Base-by-base conservation (phyloP, 768 basidiomycete species). In the Austroboletus eburneus region DNA sequence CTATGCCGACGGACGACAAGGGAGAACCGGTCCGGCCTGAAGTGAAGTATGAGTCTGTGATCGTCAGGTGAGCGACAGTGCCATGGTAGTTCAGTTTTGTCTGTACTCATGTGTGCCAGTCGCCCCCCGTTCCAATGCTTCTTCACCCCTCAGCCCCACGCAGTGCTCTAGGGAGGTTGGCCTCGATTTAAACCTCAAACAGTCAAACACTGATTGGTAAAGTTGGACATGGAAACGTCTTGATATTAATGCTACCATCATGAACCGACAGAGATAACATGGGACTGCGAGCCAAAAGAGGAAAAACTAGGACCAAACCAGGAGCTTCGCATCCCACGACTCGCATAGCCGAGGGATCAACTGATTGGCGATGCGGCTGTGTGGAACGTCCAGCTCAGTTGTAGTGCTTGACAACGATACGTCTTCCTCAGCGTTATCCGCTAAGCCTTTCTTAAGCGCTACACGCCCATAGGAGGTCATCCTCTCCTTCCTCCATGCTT, bases 401-500 rank as follows among this genome's bases (percentile, higher is more conserved):
- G 48, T 77, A 82, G 49, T 81, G 79, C 55, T 76, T 79, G 4
- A 81, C 77, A 6, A 79, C 51, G 2, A 81, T 69, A 77, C 49
- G 55, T 82, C 79, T 53, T 79, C 78, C 50, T 83, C 78, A 0
- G 76, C 72, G 6, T 68, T 69, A 1, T 70, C 65, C 32, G 71
- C 71, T 18, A 48, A 60, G 10, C 68, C 61, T 21, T 64, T 64
- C 48, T 67, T 70, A 35, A 80, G 58, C 16, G 71, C 63, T 0
- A 60, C 70, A 39, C 72, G 66, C 1, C 80, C 81, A 55, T 79
- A 83, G 2, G 76, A 72, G 9, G 61, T 62, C 7, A 74, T 77
- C 46, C 80, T 57, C 9, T 62, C 76, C 50, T 68, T 74, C 37
- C 79, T 64, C 76, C 78, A 83, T 29, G 55, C 67, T 43, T 68